Conservation (phyloP, 306 rosid species). For the Cotoneaster glaucophyllus region DNA sequence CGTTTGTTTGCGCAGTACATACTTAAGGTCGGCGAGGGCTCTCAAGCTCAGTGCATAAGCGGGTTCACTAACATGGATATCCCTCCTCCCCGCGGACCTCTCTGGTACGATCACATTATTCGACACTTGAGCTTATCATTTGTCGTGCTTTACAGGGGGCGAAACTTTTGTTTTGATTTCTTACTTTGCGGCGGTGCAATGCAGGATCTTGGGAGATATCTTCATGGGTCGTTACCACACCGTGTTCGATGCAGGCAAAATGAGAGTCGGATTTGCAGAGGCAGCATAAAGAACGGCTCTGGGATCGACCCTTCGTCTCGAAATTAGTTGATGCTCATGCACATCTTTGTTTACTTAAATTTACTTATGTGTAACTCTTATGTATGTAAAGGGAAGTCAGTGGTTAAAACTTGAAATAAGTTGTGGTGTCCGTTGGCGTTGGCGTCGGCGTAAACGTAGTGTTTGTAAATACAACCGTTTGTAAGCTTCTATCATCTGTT, state of each 20-base stretch:
- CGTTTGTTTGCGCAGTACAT: conserved; percentile 58
- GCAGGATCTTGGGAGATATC: conserved; percentile 90
- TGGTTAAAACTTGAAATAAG: not conserved
- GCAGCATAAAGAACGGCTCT: conserved; percentile 48
- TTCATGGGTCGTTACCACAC: conserved; percentile 96
- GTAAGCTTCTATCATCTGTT: not conserved
- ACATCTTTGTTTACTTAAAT: not conserved
- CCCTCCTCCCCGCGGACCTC: conserved; percentile 95
- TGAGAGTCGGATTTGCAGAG: conserved; percentile 78
- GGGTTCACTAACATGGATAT: conserved; percentile 72
- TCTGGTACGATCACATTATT: conserved; percentile 52
- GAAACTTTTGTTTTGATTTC: conserved; percentile 23
- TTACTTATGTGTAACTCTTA: not conserved
- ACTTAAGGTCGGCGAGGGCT: conserved; percentile 67
- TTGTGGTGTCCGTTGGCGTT: not conserved
- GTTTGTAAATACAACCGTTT: conserved; percentile 7
- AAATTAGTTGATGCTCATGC: not conserved
- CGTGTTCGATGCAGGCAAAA: conserved; percentile 63
- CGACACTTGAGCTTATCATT: not conserved
- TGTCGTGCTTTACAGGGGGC: not conserved
- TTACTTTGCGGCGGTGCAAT: conserved; percentile 14
- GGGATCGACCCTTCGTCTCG: not conserved
- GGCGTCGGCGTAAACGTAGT: not conserved
- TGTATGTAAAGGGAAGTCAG: not conserved
- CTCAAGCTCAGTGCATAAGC: conserved; percentile 77